Evolutionary conservation across 257 asterid species (phyloP), one percentile per base, ranked within the genome.

Genomic region (Capsicum chinense): DNA sequence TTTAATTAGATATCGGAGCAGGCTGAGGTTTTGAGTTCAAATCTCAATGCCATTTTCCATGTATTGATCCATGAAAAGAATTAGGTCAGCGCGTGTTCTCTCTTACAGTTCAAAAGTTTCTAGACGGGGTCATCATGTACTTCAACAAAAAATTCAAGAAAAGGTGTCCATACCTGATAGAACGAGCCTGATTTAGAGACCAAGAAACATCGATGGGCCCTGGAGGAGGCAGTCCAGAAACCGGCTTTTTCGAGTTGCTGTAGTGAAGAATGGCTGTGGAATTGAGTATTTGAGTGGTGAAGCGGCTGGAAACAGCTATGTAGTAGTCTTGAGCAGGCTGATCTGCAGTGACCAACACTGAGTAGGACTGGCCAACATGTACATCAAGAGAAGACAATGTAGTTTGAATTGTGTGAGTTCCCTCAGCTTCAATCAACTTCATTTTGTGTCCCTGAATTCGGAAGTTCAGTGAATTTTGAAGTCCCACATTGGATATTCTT

Each of bases 341-440:
- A 70, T 94, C 85, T 7, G 97, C 93, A 10, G 95, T 92, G 83
- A 92, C 88, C 0, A 94, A 86, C 57, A 93, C 92, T 3, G 98
- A 91, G 86, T 87, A 89, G 85, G 94, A 92, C 79, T 94, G 98
- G 54, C 97, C 97, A 5, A 89, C 95, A 63, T 94, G 98, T 56
- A 94, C 88, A 48, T 94, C 95, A 56, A 93, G 91, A 79, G 93
- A 89, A 76, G 90, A 64, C 35, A 88, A 15, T 21, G 74, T 79
- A 84, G 85, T 91, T 82, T 94, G 94, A 33, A 93, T 26, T 0
- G 95, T 91, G 91, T 94, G 98, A 0, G 98, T 88, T 33, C 97
- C 98, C 60, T 93, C 98, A 2, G 92, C 95, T 81, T 94, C 98
- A 13, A 94, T 91, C 26, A 94, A 86, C 88, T 85, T 89, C 97